These are phyloP conservation scores for Alternaria metachromatica DNA, from an alignment of 2,329 filamentous ascomycete species.

Conservation along the genomic window DNA sequence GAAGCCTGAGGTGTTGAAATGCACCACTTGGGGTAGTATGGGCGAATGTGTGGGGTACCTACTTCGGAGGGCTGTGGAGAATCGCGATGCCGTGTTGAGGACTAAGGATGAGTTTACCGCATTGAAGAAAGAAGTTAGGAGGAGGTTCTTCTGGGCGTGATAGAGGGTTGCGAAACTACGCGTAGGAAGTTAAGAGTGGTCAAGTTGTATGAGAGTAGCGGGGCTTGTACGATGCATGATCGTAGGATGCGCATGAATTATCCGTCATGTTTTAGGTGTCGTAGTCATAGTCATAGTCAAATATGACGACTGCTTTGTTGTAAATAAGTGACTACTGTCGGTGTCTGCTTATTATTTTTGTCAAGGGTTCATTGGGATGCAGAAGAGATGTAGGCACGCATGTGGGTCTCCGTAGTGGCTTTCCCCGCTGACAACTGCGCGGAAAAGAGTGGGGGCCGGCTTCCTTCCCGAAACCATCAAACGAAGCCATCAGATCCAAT, in stretches of 20 bases:
- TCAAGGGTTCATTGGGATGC: background rate
- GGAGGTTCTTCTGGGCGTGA: slow-evolving; percentile 26
- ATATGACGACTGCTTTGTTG: background rate
- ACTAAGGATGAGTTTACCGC: slow-evolving; percentile 41
- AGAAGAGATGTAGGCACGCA: background rate
- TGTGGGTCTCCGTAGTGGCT: slow-evolving; percentile 11
- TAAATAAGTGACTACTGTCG: background rate
- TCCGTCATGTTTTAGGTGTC: background rate
- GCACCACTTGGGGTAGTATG: slow-evolving; percentile 63
- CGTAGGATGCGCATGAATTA: background rate
- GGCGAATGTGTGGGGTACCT: slow-evolving; percentile 82
- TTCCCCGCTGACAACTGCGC: background rate
- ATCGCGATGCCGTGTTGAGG: slow-evolving; percentile 65
- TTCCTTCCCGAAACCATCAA: slow-evolving; percentile 5
- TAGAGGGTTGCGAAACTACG: too few relatives aligned
- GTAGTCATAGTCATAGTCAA: background rate
- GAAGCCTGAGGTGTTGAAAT: slow-evolving; percentile 61
- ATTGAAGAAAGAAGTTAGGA: slow-evolving; percentile 32
- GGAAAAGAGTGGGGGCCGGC: background rate
- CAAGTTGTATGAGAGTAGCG: background rate
- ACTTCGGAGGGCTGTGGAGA: slow-evolving; percentile 63
- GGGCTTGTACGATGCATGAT: background rate
- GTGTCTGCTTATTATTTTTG: background rate
- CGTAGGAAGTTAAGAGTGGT: background rate
- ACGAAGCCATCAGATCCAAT: background rate